Evolutionary conservation across 2,329 filamentous ascomycete species (phyloP).

Genomic region (Fusarium praegraminearum): DNA sequence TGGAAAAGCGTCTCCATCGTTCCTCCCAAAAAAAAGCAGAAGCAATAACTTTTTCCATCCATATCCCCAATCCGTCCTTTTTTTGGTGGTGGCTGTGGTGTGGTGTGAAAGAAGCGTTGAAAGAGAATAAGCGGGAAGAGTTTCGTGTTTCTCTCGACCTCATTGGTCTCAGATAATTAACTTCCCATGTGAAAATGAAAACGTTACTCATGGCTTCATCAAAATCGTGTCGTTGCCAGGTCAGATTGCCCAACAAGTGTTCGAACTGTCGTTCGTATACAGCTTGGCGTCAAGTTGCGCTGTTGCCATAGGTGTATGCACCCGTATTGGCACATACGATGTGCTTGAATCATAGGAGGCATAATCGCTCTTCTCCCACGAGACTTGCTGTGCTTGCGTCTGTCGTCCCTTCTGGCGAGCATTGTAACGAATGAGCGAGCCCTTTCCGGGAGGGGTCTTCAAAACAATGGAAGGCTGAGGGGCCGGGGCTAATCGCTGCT

Average conservation of each 20-base stretch:
- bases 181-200: constrained; percentile 37
- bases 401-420: constrained; percentile 57
- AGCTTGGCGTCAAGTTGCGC: constrained; percentile 40
- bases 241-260: constrained; percentile 43
- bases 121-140: constrained; percentile 32
- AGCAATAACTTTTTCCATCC: constrained; percentile 45
- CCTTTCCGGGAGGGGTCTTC: constrained; percentile 58
- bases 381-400: constrained; percentile 42
- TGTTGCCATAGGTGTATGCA: constrained; percentile 44
- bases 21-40: constrained; percentile 22
- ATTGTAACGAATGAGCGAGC: constrained; percentile 61
- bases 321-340: constrained; percentile 51
- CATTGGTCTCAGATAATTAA: constrained; percentile 33
- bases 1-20: constrained; percentile 38
- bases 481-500: constrained; percentile 70
- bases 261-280: constrained; percentile 41
- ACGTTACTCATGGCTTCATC: constrained; percentile 47
- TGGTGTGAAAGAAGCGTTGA: constrained; percentile 29
- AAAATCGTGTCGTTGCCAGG: constrained; percentile 43
- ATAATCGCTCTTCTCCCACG: constrained; percentile 51
- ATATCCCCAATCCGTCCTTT: constrained; percentile 34
- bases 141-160: constrained; percentile 32
- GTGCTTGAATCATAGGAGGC: constrained; percentile 55
- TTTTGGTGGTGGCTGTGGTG: constrained; percentile 37
- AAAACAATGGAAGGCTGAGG: constrained; percentile 58